Percentiles rank a stretch among this genome's conserved stretches.
These are phyloP conservation scores for Microdochium bolleyi DNA, from an alignment of 2,329 filamentous ascomycete genomes.

Conservation along the genomic window DNA sequence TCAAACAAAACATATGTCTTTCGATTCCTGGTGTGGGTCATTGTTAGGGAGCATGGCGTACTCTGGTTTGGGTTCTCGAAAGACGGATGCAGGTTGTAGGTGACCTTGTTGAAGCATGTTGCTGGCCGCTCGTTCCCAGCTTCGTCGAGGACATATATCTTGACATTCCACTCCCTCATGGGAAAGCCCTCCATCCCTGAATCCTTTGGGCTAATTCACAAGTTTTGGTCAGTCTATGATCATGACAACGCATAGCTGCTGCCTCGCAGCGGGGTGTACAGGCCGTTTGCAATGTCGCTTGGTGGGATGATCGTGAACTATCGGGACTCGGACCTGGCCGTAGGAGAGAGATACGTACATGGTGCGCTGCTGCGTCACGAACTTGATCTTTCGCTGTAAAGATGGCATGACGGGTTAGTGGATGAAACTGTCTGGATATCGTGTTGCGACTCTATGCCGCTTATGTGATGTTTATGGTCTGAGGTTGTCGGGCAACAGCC, in stretches of 20 bases:
- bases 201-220: constrained; percentile 53
- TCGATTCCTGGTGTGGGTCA: background rate
- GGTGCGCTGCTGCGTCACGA: constrained; percentile 85
- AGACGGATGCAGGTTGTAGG: constrained; percentile 88
- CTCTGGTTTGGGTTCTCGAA: constrained; percentile 83
- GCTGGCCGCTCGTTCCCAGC: constrained; percentile 78
- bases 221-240: constrained; percentile 9
- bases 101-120: constrained; percentile 82
- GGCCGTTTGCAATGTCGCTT: constrained; percentile 5
- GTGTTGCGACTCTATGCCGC: background rate
- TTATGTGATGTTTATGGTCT: background rate
- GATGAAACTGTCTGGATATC: background rate
- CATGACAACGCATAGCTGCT: background rate
- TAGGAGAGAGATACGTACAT: constrained; percentile 53
- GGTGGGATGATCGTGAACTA: constrained; percentile 4
- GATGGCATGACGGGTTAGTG: constrained; percentile 11
- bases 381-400: constrained; percentile 78
- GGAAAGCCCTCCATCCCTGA: constrained; percentile 82
- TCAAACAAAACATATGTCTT: background rate
- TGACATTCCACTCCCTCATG: constrained; percentile 87
- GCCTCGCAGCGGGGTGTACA: no score
- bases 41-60: constrained; percentile 38
- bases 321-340: constrained; percentile 8
- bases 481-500: background rate
- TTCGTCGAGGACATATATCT: constrained; percentile 77